Base-by-base conservation (phyloP, 108 stramenopile species). In the Epipyxis sp. region DNA sequence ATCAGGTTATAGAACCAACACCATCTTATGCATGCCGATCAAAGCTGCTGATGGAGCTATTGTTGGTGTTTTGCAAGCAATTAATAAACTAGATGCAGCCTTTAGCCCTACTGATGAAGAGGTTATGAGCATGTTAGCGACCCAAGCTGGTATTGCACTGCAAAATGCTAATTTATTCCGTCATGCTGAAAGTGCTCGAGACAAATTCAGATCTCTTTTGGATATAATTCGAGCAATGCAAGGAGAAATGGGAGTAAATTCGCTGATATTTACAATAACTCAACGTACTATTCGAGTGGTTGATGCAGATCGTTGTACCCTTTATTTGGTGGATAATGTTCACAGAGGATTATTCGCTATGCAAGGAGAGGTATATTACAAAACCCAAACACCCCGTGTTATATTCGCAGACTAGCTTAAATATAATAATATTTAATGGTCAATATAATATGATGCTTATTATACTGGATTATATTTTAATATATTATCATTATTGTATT, bases 341-440 rank as follows among this genome's bases (percentile, higher is more conserved):
- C 37, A 61, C 50, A 6, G 59, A 1, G 85, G 81, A 69, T 85
- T 90, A 40, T 85, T 86, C 86, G 87, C 88, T 6, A 69, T 90
- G 69, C 88, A 90, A 77, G 88, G 88, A n/a, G 87, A 88, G 44
- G 83, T n/a, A n/a, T n/a, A n/a, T n/a, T n/a, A n/a, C n/a, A n/a
- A n/a, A n/a, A n/a, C n/a, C n/a, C n/a, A n/a, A n/a, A n/a, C n/a
- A n/a, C n/a, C n/a, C n/a, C n/a, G n/a, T n/a, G n/a, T n/a, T n/a
- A n/a, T n/a, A n/a, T n/a, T n/a, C n/a, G n/a, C n/a, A n/a, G n/a
- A n/a, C n/a, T n/a, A n/a, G n/a, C n/a, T n/a, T n/a, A n/a, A n/a
- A n/a, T n/a, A n/a, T n/a, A n/a, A n/a, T n/a, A n/a, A n/a, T n/a
- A n/a, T n/a, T n/a, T n/a, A n/a, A n/a, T n/a, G n/a, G n/a, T n/a